Evolutionary conservation across 306 rosid genomes (phyloP), one percentile per base, ranked within the genome.

Genomic region (Cajanus cajan): DNA sequence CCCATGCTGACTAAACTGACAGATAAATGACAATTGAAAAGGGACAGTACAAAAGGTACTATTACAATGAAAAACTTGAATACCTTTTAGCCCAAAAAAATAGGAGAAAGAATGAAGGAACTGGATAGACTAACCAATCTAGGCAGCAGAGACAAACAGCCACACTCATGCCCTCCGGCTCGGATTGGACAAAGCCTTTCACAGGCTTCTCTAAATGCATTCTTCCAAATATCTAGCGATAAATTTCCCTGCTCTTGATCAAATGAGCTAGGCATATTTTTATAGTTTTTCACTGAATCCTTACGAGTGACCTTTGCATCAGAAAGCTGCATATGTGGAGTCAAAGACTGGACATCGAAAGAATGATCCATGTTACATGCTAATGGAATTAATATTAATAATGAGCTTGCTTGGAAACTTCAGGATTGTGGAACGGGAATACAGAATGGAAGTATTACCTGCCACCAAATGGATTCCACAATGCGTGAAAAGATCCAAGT

Each of bases 381-480:
- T 41, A 70, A 41, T n/a, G n/a, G 44, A 71, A 64, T 39, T 71
- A 72, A 62, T 31, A 71, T 47, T 22, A 64, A 78, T 57, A 21
- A 75, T 61, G 40, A 70, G 47, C 50, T 57, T 28, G 51, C 8
- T 19, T 33, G 58, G 64, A 10, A 48, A 43, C 74, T 70, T 51
- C 47, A 68, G 43, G 69, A 44, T 54, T 64, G 50, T 36, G 9
- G 5, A 34, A 61, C 66, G 33, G 24, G 74, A 65, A 39, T 43
- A 74, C 34, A 63, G 43, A 34, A 71, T 48, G 33, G 24, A 70
- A 33, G 59, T 13, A 34, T 66, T 70, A 93, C 99, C 99, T 95
- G 99, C 99, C 99, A 95, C 99, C 99, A 95, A 76, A 93, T 85
- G 79, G 97, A 95, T 82, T 95, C 99, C 75, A 95, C 90, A 52